Evolutionary conservation across 306 rosid species (phyloP).

Genomic region (Erythrophleum fordii): DNA sequence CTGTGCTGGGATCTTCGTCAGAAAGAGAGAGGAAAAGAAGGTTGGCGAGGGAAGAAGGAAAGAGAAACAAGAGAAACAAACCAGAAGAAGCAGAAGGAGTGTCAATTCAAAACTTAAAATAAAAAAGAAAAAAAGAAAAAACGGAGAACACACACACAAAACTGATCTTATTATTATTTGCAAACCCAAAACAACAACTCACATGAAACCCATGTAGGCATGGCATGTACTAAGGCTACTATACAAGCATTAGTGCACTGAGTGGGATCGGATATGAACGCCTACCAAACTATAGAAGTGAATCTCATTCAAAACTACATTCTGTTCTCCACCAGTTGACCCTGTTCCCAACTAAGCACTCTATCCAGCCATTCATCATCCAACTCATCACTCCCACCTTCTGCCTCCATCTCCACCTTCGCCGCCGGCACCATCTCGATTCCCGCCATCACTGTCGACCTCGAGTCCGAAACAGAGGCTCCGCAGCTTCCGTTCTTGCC

Average conservation of each 20-base stretch:
- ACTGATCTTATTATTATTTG: background rate
- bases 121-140: too few species aligned
- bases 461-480: slow-evolving; percentile 28
- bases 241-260: too few species aligned
- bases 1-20: background rate
- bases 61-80: background rate
- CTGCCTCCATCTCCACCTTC: background rate
- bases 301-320: slow-evolving; percentile 24
- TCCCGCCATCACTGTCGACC: slow-evolving; percentile 14
- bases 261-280: too few species aligned
- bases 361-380: slow-evolving; percentile 45
- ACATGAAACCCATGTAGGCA: background rate
- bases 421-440: background rate
- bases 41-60: background rate
- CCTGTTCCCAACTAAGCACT: slow-evolving; percentile 35
- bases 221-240: background rate
- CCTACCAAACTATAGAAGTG: background rate
- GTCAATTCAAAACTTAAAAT: background rate
- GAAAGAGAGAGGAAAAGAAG: background rate
- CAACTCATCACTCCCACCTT: background rate
- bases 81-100: background rate
- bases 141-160: background rate
- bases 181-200: background rate
- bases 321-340: slow-evolving; percentile 18
- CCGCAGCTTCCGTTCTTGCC: slow-evolving; percentile 32